phyloP scores from a whole-genome alignment of 768 basidiomycete species.

The Hericium coralloides region DNA sequence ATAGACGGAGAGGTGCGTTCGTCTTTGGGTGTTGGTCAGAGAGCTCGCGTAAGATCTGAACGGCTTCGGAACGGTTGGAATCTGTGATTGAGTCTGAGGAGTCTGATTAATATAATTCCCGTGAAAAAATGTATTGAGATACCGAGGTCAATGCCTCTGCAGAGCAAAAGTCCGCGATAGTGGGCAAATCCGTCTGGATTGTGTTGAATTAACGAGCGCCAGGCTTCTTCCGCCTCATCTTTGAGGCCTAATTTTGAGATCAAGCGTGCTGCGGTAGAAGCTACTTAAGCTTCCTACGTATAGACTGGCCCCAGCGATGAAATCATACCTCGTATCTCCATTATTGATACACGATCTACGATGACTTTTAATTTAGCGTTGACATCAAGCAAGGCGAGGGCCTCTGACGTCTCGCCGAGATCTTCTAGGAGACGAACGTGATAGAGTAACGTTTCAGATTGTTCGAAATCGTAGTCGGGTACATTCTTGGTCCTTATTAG shows the following conservation, averaged over 20 bases:
- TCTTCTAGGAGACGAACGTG: constrained; percentile 70
- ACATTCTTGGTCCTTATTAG: constrained; percentile 43
- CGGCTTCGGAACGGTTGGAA: constrained; percentile 40
- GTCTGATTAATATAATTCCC: neutral
- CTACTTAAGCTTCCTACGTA: neutral
- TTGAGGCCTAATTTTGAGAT: constrained; percentile 54
- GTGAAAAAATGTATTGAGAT: constrained; percentile 11
- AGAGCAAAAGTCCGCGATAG: constrained; percentile 63
- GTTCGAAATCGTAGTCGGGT: constrained; percentile 71
- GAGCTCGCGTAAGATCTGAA: constrained; percentile 52
- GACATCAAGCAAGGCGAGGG: constrained; percentile 52
- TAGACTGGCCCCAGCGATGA: too few species aligned
- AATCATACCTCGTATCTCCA: constrained; percentile 58
- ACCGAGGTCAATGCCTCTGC: constrained; percentile 63
- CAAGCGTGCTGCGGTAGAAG: constrained; percentile 52
- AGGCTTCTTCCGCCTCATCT: constrained; percentile 72
- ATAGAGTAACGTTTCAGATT: constrained; percentile 76
- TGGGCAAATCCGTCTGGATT: constrained; percentile 81
- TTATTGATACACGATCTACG: constrained; percentile 60
- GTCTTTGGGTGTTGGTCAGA: constrained; percentile 56
- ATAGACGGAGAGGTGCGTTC: constrained; percentile 62
- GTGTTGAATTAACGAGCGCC: constrained; percentile 71
- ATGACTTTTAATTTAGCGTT: constrained; percentile 57
- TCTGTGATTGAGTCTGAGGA: constrained; percentile 35
- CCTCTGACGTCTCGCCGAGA: constrained; percentile 50